Evolutionary conservation across 2,329 filamentous ascomycete genomes (phyloP).

Genomic region (Chaetothyriales sp.): DNA sequence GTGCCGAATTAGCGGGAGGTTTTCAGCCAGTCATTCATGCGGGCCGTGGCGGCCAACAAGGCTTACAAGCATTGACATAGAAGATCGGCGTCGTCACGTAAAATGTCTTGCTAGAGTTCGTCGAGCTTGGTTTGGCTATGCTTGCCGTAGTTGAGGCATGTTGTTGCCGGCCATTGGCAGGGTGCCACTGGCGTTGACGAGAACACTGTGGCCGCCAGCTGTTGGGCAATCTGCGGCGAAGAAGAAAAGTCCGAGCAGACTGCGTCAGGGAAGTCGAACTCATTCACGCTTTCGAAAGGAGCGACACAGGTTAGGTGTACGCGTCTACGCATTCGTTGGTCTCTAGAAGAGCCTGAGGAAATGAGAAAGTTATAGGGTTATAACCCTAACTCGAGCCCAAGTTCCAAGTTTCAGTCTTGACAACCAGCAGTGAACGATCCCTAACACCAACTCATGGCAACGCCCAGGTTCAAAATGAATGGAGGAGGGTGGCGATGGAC

Average conservation of each 20-base stretch:
- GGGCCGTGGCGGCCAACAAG: background rate
- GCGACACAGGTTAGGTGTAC: background rate
- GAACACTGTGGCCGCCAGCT: background rate
- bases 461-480: too few species aligned
- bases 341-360: background rate
- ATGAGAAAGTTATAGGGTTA: background rate
- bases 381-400: background rate
- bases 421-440: too few species aligned
- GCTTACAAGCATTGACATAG: constrained; percentile 84
- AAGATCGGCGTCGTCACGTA: constrained; percentile 97
- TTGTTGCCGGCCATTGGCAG: background rate
- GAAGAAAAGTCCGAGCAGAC: background rate
- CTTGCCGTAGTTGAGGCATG: background rate
- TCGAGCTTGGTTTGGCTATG: background rate
- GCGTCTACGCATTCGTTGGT: background rate
- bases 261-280: background rate
- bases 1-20: constrained; percentile 1
- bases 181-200: background rate
- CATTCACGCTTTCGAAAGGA: background rate
- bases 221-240: background rate
- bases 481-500: too few species aligned
- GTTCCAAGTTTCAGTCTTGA: background rate
- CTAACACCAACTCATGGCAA: too few species aligned
- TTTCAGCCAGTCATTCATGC: constrained; percentile 1
- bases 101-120: constrained; percentile 51